Base-by-base conservation (phyloP, 1,284 basidiomycete genomes). In the Mycena citricolor region DNA sequence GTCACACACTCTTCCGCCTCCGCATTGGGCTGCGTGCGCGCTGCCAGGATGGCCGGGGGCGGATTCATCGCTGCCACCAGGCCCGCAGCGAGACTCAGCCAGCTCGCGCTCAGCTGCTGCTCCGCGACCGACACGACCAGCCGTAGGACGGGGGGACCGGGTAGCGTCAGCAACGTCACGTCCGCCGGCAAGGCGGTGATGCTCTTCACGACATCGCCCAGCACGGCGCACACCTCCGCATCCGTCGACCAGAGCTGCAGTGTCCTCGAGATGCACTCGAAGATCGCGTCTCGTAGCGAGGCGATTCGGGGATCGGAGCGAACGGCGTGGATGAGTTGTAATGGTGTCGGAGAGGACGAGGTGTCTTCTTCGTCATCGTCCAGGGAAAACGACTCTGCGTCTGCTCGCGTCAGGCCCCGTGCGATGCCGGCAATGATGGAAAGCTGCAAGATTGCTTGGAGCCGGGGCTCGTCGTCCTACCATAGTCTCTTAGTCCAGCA, bases 371-470 rank as follows among this genome's bases (percentile, higher is more conserved):
- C 82, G 4, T 81, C 73, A 31, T 80, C 76, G 14, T 82, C 46
- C n/a, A n/a, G n/a, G n/a, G n/a, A n/a, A 70, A 39, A 86, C 64
- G 32, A 81, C 75, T 57, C n/a, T 20, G 35, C 44, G 39, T 93
- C 91, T 4, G 77, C 76, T 8, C 86, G 78, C 0, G 92, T 90
- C 8, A 94, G 73, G 2, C 92, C 92, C 49, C 86, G 87, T 6
- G 90, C 86, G 26, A 91, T 81, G 8, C 90, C 90, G 0, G 88
- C 78, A 13, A 95, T 69, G 0, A 84, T 86, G 55, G 88, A 82
- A 5, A 94, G 73, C 52, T 90, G 86, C 12, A 79, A 70, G 21
- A 87, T 77, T 0, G 76, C 76, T 4, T 79, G 56, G 1, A 64
- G 77, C 1, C 85, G 78, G 55, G 88, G 84, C 19, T 86, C 84